These are phyloP conservation scores for Cutaneotrichosporon sp. DNA, from an alignment of 1,284 basidiomycete genomes.

Conservation along the genomic window DNA sequence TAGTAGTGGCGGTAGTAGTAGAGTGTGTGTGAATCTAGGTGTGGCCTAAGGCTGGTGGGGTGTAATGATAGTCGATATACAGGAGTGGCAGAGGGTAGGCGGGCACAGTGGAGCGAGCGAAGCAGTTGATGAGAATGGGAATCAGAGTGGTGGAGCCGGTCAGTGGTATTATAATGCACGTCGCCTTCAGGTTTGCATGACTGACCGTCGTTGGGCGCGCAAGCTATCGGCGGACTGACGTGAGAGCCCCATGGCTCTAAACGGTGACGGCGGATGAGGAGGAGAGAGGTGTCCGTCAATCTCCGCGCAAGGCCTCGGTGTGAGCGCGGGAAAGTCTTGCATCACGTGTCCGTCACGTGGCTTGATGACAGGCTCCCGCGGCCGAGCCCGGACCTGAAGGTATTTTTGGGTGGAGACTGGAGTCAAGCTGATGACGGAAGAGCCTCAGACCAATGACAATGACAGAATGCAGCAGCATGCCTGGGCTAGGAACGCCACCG, in stretches of 20 bases:
- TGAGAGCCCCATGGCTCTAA: conserved; percentile 1
- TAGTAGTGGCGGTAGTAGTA: neutral
- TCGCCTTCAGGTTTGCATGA: neutral
- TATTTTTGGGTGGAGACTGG: neutral
- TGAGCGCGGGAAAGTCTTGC: too few species aligned
- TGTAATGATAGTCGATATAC: neutral
- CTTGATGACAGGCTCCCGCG: neutral
- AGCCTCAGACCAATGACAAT: too few species aligned
- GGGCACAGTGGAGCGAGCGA: neutral
- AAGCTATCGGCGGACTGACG: neutral
- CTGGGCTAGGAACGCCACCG: neutral
- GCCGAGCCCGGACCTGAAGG: neutral
- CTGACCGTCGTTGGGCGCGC: neutral
- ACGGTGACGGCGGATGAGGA: neutral
- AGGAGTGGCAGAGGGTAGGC: neutral
- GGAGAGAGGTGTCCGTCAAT: conserved; percentile 7
- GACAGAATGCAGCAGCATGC: neutral
- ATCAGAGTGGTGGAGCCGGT: neutral
- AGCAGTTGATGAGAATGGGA: neutral
- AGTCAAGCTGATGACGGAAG: too few species aligned
- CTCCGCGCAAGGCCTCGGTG: conserved; percentile 4
- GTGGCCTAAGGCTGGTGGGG: neutral
- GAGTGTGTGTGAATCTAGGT: neutral
- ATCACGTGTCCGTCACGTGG: neutral
- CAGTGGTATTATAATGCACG: neutral